phyloP scores from a whole-genome alignment of 1,284 basidiomycete species.

The Cutaneotrichosporon cutaneum region DNA sequence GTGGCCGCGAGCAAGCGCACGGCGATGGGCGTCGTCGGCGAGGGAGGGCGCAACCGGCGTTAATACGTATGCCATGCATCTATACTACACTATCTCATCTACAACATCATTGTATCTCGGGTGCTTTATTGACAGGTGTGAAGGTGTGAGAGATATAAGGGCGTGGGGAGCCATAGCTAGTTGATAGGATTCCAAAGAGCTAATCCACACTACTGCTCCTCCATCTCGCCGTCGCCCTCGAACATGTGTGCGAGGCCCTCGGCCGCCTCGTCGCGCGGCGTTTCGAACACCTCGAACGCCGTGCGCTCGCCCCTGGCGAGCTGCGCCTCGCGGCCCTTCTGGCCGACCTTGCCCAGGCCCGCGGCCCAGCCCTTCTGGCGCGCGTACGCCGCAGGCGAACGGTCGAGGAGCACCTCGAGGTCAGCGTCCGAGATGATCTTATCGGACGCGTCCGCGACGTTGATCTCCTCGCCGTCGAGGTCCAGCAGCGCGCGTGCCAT shows the following conservation, averaged over 20 bases:
- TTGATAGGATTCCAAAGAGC: not conserved
- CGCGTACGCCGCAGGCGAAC: slow-evolving; percentile 73
- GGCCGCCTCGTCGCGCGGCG: slow-evolving; percentile 65
- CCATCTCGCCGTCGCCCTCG: slow-evolving; percentile 42
- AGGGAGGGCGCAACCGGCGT: slow-evolving; percentile 30
- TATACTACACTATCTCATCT: slow-evolving; percentile 2
- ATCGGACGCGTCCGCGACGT: slow-evolving; percentile 74
- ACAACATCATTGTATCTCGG: not conserved
- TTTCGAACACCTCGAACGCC: slow-evolving; percentile 78
- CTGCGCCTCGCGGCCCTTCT: slow-evolving; percentile 43
- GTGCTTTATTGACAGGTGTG: not conserved
- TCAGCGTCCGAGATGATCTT: slow-evolving; percentile 78
- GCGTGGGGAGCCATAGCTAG: too few species aligned
- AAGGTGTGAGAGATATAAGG: too few species aligned
- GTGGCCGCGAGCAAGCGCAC: slow-evolving; percentile 54
- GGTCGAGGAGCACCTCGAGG: slow-evolving; percentile 74
- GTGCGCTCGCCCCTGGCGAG: slow-evolving; percentile 54
- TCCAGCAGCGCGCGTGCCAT: slow-evolving; percentile 76
- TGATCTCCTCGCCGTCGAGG: slow-evolving; percentile 84
- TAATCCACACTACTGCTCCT: slow-evolving; percentile 19
- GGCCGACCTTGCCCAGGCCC: slow-evolving; percentile 40
- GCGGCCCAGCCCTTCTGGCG: slow-evolving; percentile 73
- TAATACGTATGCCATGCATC: slow-evolving; percentile 5
- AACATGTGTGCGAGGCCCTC: slow-evolving; percentile 69
- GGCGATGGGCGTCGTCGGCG: slow-evolving; percentile 34